A percentile compares a stretch with the other conserved stretches of the same genome.
phyloP scores from a whole-genome alignment of 495 filamentous ascomycete species.

The Achaetomiella virescens region DNA sequence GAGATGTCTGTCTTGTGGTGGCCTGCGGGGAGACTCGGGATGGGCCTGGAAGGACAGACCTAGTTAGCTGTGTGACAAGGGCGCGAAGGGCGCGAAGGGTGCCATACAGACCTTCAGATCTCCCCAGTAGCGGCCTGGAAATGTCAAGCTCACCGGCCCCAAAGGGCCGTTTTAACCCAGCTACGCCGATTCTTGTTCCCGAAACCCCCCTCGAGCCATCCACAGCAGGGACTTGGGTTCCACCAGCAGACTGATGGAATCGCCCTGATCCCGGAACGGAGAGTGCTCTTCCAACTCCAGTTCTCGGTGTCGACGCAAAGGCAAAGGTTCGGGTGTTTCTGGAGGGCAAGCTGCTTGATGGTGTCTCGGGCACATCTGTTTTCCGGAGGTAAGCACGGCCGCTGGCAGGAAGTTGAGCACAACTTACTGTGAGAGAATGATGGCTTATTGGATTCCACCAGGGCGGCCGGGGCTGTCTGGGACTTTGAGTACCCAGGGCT shows the following conservation, averaged over 20 bases:
- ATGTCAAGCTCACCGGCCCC: not conserved
- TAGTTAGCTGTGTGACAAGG: not conserved
- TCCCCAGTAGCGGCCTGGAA: not conserved
- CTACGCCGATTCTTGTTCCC: not conserved
- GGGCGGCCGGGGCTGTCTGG: not conserved
- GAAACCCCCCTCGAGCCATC: not conserved
- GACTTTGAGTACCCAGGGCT: not conserved
- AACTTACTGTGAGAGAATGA: constrained; percentile 5
- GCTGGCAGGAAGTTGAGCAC: not conserved
- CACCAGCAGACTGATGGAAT: not conserved
- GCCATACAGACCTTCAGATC: not conserved
- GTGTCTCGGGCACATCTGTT: constrained; percentile 2
- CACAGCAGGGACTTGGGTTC: not conserved
- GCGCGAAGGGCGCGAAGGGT: not conserved
- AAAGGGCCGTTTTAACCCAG: not conserved
- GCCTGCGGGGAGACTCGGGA: not conserved
- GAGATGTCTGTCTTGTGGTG: not conserved
- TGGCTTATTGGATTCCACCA: constrained; percentile 6
- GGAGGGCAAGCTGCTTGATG: not conserved
- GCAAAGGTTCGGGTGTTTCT: not conserved
- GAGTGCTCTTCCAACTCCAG: not conserved
- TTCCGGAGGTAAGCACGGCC: not conserved
- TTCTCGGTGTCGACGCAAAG: constrained; percentile 2
- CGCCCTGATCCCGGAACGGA: not conserved
- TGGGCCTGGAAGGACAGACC: not conserved